Evolutionary conservation across 768 basidiomycete genomes (phyloP).

Genomic region (Mycena filopes): DNA sequence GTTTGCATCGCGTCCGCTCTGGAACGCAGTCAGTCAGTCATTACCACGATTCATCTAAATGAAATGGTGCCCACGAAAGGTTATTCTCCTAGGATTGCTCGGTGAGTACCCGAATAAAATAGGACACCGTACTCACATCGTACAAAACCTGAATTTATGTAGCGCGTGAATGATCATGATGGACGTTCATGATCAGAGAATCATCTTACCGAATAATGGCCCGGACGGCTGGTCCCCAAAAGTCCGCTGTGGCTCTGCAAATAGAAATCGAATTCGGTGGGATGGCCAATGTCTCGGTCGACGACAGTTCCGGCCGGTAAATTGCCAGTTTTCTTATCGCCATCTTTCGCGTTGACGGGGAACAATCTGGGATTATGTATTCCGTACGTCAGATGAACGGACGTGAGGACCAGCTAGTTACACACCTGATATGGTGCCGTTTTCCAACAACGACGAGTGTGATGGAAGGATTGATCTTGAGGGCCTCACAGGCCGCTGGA

Average conservation of each 20-base stretch:
- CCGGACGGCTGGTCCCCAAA: conserved; percentile 73
- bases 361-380: conserved; percentile 47
- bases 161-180: too few species aligned
- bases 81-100: conserved; percentile 54
- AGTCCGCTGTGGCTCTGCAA: conserved; percentile 82
- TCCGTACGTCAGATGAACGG: neutral
- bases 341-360: conserved; percentile 52
- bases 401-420: neutral
- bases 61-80: conserved; percentile 58
- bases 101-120: too few species aligned
- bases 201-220: conserved; percentile 55
- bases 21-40: conserved; percentile 3
- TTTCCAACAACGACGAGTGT: conserved; percentile 87
- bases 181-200: too few species aligned
- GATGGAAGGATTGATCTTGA: conserved; percentile 71
- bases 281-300: conserved; percentile 75
- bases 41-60: too few species aligned
- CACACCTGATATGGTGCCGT: conserved; percentile 66
- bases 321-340: conserved; percentile 77
- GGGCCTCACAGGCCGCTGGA: conserved; percentile 69
- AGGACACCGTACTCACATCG: conserved; percentile 46
- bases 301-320: conserved; percentile 83
- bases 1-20: conserved; percentile 77
- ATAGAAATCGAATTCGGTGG: conserved; percentile 82
- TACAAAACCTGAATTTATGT: conserved; percentile 50